Conservation (phyloP, 805 yeast genomes). For the Candida hispaniensis region DNA sequence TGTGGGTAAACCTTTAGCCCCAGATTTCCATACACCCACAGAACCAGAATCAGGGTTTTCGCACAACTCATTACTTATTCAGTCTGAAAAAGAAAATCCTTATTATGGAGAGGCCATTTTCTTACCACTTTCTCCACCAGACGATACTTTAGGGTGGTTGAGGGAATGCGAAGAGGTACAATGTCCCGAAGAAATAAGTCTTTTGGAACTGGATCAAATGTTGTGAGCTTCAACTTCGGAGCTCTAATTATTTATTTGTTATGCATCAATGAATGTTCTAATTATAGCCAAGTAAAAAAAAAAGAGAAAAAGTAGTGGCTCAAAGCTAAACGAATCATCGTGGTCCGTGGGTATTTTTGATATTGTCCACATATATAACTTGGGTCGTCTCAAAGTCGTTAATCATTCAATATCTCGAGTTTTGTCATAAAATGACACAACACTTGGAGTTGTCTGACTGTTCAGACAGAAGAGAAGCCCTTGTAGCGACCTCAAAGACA, state of each 20-base stretch:
- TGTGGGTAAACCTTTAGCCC: slow-evolving; percentile 2
- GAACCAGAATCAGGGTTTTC: slow-evolving; percentile 6
- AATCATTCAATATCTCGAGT: no score
- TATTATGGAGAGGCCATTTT: neutral
- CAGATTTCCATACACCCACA: slow-evolving; percentile 1
- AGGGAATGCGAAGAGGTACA: slow-evolving; percentile 13
- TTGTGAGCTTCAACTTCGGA: no score
- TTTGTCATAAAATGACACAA: no score
- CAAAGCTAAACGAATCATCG: no score
- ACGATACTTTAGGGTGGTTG: slow-evolving; percentile 13
- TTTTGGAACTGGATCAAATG: slow-evolving; percentile 10
- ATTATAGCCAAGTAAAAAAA: no score
- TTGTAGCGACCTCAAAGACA: slow-evolving; percentile 82
- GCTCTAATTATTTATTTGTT: no score
- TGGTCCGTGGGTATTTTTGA: no score
- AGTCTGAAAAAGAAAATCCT: slow-evolving; percentile 1
- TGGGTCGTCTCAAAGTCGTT: no score
- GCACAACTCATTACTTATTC: slow-evolving; percentile 5
- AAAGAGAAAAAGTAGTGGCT: no score
- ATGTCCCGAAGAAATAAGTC: slow-evolving; percentile 12
- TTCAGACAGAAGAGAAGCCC: slow-evolving; percentile 68
- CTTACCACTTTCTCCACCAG: slow-evolving; percentile 13
- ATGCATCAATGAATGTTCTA: no score
- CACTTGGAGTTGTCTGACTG: no score
- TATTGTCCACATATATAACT: no score